Base-by-base conservation (phyloP, 441 rosid genomes). In the Gossypium davidsonii region DNA sequence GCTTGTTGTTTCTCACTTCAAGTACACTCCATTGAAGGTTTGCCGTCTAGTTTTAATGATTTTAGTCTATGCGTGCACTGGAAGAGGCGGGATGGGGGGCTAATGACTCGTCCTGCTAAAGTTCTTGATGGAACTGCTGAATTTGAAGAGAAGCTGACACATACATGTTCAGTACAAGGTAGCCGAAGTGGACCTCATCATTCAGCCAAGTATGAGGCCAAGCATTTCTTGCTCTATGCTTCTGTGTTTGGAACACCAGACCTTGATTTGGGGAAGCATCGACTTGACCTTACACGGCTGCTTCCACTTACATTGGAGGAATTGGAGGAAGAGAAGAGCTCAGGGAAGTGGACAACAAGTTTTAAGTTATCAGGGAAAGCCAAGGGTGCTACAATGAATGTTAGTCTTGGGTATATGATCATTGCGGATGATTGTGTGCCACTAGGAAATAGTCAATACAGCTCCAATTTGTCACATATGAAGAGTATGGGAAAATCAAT, bases 241-340 rank as follows among this genome's bases (percentile, higher is more conserved):
- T 79, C 89, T 37, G 78, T 83, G 72, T 77, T 82, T 74, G 88
- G 86, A 75, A 75, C 82, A 12, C 90, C 86, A 0, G 97, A 88
- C 71, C 83, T 90, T 82, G 96, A 92, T 84, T 77, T 94, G 81
- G 98, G 98, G 52, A 94, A 92, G 87, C 97, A 94, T 76, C 89
- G 95, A 71, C 87, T 94, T 79, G 98, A 94, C 64, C 94, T 94
- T 74, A 89, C 97, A 0, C 90, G 89, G 76, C 78, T 94, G 83
- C 97, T 94, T 79, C 98, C 98, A 67, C 88, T 91, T 74, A 87
- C 97, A 10, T 78, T 92, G 78, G 98, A 94, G 84, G 98, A 92
- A 76, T 72, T 94, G 80, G 94, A 92, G 78, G 96, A 89, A 71
- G 98, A 94, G 80, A 94, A 88, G 84, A 89, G 91, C 81, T 83